Evolutionary conservation across 2,329 filamentous ascomycete genomes (phyloP).

Genomic region (Bisporella sp.): DNA sequence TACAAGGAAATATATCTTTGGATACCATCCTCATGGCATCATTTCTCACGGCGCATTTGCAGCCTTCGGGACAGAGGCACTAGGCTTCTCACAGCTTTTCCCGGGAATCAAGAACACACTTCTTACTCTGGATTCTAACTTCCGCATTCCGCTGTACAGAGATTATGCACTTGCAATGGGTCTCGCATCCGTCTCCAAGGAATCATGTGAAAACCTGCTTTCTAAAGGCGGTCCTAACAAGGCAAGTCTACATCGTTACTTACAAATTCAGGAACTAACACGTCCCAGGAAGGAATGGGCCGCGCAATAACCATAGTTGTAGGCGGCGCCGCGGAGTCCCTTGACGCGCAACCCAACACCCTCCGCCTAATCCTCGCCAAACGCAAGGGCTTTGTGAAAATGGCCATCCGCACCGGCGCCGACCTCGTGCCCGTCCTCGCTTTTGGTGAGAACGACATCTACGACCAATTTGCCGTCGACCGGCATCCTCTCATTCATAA

Average conservation of each 20-base stretch:
- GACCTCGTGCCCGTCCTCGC: slow-evolving; percentile 87
- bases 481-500: slow-evolving; percentile 74
- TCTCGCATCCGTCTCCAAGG: slow-evolving; percentile 79
- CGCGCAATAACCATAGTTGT: slow-evolving; percentile 95
- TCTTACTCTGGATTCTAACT: slow-evolving; percentile 92
- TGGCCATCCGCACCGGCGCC: slow-evolving; percentile 86
- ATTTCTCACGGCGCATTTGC: slow-evolving; percentile 95
- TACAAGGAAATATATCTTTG: slow-evolving; percentile 89
- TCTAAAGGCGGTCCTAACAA: slow-evolving; percentile 69
- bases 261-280: not conserved
- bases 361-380: slow-evolving; percentile 73
- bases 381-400: slow-evolving; percentile 88
- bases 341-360: slow-evolving; percentile 75
- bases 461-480: slow-evolving; percentile 77
- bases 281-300: slow-evolving; percentile 66
- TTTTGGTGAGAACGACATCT: slow-evolving; percentile 94
- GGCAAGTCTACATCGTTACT: slow-evolving; percentile 12
- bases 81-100: slow-evolving; percentile 81
- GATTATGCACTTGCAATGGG: slow-evolving; percentile 92
- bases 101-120: slow-evolving; percentile 93
- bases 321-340: slow-evolving; percentile 84
- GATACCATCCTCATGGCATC: slow-evolving; percentile 96
- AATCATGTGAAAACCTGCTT: slow-evolving; percentile 85
- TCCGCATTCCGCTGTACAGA: slow-evolving; percentile 86
- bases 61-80: slow-evolving; percentile 82